phyloP scores from a whole-genome alignment of 202 grass and related monocot species.

The Panicum hallii region DNA sequence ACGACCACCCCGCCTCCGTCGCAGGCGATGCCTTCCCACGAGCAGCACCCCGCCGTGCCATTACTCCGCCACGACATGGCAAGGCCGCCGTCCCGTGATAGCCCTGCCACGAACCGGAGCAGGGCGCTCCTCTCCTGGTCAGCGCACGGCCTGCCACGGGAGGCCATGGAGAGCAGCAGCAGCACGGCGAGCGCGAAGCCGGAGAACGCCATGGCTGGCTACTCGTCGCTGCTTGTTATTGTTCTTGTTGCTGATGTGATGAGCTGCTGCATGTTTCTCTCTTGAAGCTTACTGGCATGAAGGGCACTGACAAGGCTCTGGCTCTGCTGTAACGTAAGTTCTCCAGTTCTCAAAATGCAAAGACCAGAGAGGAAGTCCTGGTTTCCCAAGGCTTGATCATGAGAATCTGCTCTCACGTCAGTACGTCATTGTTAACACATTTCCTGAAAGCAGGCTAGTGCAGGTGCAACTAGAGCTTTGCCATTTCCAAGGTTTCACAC shows the following conservation, averaged over 20 bases:
- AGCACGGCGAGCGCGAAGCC: background rate
- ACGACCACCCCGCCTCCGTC: background rate
- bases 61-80: background rate
- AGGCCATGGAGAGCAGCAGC: background rate
- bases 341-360: too few species aligned
- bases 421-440: too few species aligned
- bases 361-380: too few species aligned
- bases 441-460: too few species aligned
- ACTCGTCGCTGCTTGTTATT: background rate
- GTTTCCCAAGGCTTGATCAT: too few species aligned
- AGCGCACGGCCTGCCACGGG: background rate
- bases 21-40: conserved; percentile 59
- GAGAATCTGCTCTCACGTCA: too few species aligned
- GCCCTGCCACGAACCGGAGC: conserved; percentile 26
- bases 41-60: conserved; percentile 37
- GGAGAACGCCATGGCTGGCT: background rate
- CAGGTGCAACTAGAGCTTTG: too few species aligned
- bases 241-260: background rate
- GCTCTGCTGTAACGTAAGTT: background rate
- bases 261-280: too few species aligned
- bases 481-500: too few species aligned
- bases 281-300: background rate
- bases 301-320: background rate
- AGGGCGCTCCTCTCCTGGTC: background rate
- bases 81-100: conserved; percentile 1